Conservation (phyloP, 495 filamentous ascomycete species). For the Chaetomium cochliodes region DNA sequence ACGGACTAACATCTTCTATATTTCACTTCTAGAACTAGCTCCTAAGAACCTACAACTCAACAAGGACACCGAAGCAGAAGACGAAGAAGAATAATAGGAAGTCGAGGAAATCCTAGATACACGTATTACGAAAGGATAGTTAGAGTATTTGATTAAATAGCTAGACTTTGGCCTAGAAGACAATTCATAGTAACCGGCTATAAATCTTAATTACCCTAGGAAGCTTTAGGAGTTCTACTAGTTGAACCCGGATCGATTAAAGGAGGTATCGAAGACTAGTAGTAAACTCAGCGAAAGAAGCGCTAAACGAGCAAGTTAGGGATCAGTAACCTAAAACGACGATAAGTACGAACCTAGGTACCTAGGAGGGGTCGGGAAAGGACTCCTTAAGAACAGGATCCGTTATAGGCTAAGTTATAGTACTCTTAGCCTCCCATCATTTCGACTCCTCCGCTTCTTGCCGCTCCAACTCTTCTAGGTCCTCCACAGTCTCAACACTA, state of each 20-base stretch:
- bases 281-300: too few relatives aligned
- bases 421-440: too few relatives aligned
- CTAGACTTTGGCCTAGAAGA: constrained; percentile 2
- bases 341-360: too few relatives aligned
- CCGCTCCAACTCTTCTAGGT: too few relatives aligned
- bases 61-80: neutral
- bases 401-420: too few relatives aligned
- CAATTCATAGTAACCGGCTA: constrained; percentile 6
- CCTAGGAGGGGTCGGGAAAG: too few relatives aligned
- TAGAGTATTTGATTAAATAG: neutral
- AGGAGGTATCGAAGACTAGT: neutral
- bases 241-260: neutral
- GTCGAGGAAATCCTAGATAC: neutral
- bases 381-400: too few relatives aligned
- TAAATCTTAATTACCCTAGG: constrained; percentile 1
- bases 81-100: constrained; percentile 4
- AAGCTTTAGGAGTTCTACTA: neutral
- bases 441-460: too few relatives aligned
- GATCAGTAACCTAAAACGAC: too few relatives aligned
- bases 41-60: neutral
- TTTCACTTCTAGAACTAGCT: neutral
- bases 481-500: too few relatives aligned
- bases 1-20: neutral
- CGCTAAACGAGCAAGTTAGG: too few relatives aligned
- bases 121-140: neutral